Conservation (phyloP, 805 yeast species). For the Metschnikowia sp. region DNA sequence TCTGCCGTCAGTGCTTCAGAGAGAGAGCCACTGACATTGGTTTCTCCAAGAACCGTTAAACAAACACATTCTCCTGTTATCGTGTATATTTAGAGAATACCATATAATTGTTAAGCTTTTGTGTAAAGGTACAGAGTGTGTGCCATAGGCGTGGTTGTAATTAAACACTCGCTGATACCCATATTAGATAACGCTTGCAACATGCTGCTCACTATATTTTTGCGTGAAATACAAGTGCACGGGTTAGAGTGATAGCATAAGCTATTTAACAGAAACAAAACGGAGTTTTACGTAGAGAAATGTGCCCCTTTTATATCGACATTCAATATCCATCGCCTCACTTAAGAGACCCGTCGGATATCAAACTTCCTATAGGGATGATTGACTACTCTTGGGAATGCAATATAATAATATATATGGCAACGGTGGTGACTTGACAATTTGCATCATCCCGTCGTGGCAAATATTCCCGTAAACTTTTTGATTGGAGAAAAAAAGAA, state of each 20-base stretch:
- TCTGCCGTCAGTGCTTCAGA: constrained; percentile 99
- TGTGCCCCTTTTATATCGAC: constrained; percentile 52
- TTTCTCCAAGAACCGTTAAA: constrained; percentile 97
- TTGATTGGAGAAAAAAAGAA: constrained; percentile 46
- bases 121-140: neutral
- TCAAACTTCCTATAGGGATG: constrained; percentile 61
- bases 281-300: constrained; percentile 4
- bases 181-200: too few species aligned
- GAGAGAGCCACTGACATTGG: constrained; percentile 99
- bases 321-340: constrained; percentile 57
- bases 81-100: constrained; percentile 15
- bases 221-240: too few species aligned
- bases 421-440: constrained; percentile 63
- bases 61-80: constrained; percentile 11
- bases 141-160: neutral
- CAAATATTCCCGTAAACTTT: constrained; percentile 60
- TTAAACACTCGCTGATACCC: too few species aligned
- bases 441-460: constrained; percentile 65
- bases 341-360: constrained; percentile 47
- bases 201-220: too few species aligned
- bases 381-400: constrained; percentile 50
- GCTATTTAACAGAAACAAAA: neutral
- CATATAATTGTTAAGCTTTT: constrained; percentile 5
- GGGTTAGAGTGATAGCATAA: too few species aligned
- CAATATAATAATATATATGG: constrained; percentile 43